These are phyloP conservation scores for Amaranthus palmeri DNA, from an alignment of 148 eudicot genomes.

Conservation along the genomic window DNA sequence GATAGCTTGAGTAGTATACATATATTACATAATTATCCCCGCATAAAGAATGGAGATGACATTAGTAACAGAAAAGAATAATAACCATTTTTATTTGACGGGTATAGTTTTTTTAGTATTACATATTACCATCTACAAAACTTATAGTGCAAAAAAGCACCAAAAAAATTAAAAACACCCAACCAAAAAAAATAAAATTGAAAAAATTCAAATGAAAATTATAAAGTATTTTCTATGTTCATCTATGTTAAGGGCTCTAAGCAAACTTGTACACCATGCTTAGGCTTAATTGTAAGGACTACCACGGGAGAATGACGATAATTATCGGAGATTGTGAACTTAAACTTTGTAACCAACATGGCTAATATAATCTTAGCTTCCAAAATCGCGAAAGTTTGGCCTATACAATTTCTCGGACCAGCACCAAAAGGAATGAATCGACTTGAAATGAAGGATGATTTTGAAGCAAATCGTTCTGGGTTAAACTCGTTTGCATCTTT, in stretches of 20 bases:
- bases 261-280: conserved; percentile 77
- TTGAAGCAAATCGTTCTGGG: conserved; percentile 66
- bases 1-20: too few species aligned
- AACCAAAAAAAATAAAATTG: too few species aligned
- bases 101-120: too few species aligned
- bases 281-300: conserved; percentile 84
- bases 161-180: too few species aligned
- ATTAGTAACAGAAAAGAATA: too few species aligned
- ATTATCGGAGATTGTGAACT: conserved; percentile 55
- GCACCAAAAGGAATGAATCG: conserved; percentile 81
- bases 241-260: conserved; percentile 46
- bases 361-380: conserved; percentile 84
- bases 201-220: too few species aligned
- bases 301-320: conserved; percentile 82
- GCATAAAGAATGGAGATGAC: too few species aligned
- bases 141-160: too few species aligned
- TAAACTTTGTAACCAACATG: conserved; percentile 55
- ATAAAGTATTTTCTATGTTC: neutral
- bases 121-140: too few species aligned
- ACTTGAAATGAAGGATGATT: conserved; percentile 39
- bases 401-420: conserved; percentile 87
- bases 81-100: too few species aligned
- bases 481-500: conserved; percentile 70
- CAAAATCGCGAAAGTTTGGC: conserved; percentile 81
- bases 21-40: too few species aligned